These are phyloP conservation scores for Xylaria longipes DNA, from an alignment of 495 filamentous ascomycete genomes.

Conservation along the genomic window DNA sequence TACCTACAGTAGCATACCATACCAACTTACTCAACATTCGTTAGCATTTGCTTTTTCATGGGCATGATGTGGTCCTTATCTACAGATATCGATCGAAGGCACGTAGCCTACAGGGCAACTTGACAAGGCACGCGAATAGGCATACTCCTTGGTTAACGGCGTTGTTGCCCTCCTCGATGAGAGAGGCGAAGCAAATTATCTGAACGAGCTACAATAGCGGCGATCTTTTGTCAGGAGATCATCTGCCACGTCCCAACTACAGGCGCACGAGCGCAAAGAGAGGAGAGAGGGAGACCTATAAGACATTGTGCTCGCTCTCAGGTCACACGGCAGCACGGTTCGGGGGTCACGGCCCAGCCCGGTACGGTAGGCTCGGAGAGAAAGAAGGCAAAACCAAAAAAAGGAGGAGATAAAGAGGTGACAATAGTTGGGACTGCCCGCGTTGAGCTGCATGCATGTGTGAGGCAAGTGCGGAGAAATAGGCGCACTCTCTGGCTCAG, in stretches of 20 bases:
- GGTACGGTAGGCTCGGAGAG: constrained; percentile 22
- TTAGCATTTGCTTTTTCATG: constrained; percentile 7
- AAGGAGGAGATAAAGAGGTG: constrained; percentile 20
- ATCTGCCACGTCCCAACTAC: not conserved
- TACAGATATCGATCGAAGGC: not conserved
- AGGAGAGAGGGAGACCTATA: not conserved
- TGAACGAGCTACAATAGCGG: not conserved
- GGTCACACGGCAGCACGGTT: constrained; percentile 23
- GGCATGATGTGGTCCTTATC: constrained; percentile 9
- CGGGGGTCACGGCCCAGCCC: constrained; percentile 21
- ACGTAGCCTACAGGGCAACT: not conserved
- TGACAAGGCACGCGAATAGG: not conserved
- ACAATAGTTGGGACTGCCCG: constrained; percentile 22
- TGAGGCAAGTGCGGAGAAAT: constrained; percentile 28
- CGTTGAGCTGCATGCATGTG: constrained; percentile 28
- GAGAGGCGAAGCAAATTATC: not conserved
- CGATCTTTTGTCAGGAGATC: constrained; percentile 1
- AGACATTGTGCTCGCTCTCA: constrained; percentile 8
- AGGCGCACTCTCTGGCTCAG: constrained; percentile 11
- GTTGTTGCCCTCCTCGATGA: not conserved
- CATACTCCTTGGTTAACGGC: not conserved
- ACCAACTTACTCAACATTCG: not conserved
- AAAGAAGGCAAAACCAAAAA: not conserved
- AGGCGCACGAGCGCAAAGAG: not conserved
- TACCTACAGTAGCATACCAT: too few species aligned